A percentile compares a stretch with the other conserved stretches of the same genome.
Conservation (phyloP, 805 yeast genomes). For the Jamesozyma rosinii region DNA sequence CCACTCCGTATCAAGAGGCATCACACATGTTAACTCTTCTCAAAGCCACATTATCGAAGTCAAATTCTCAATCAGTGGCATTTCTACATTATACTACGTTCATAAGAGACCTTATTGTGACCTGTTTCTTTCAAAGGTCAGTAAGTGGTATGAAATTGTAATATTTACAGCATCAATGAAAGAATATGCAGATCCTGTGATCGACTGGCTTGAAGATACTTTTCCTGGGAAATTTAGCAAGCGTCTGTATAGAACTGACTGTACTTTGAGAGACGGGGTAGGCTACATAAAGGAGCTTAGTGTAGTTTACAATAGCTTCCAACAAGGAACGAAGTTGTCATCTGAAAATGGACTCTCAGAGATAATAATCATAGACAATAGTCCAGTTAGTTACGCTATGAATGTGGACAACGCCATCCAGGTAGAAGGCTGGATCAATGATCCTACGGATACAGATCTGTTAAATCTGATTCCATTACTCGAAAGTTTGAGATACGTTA, state of each 20-base stretch:
- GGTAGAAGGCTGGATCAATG: slow-evolving; percentile 97
- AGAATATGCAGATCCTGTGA: slow-evolving; percentile 95
- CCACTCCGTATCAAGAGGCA: slow-evolving; percentile 71
- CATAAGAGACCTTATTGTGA: slow-evolving; percentile 90
- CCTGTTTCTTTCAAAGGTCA: slow-evolving; percentile 64
- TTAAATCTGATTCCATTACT: slow-evolving; percentile 70
- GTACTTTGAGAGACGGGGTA: slow-evolving; percentile 65
- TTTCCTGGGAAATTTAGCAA: slow-evolving; percentile 44
- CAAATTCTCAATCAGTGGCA: slow-evolving; percentile 43
- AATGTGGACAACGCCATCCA: slow-evolving; percentile 84
- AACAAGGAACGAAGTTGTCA: neutral
- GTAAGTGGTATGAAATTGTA: slow-evolving; percentile 80
- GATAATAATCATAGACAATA: slow-evolving; percentile 77
- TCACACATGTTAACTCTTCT: slow-evolving; percentile 22
- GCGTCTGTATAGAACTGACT: slow-evolving; percentile 70
- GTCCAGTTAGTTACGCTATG: slow-evolving; percentile 78
- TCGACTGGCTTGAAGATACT: slow-evolving; percentile 72
- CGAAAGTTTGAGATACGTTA: slow-evolving; percentile 51
- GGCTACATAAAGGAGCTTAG: slow-evolving; percentile 76
- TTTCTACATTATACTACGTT: slow-evolving; percentile 78
- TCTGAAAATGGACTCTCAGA: slow-evolving; percentile 34
- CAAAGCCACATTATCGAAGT: slow-evolving; percentile 75
- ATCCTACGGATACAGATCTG: slow-evolving; percentile 81
- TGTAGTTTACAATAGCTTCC: slow-evolving; percentile 4
- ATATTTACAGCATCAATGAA: slow-evolving; percentile 91